Base-by-base conservation (phyloP, 2,329 filamentous ascomycete genomes). In the Capronia epimyces region DNA sequence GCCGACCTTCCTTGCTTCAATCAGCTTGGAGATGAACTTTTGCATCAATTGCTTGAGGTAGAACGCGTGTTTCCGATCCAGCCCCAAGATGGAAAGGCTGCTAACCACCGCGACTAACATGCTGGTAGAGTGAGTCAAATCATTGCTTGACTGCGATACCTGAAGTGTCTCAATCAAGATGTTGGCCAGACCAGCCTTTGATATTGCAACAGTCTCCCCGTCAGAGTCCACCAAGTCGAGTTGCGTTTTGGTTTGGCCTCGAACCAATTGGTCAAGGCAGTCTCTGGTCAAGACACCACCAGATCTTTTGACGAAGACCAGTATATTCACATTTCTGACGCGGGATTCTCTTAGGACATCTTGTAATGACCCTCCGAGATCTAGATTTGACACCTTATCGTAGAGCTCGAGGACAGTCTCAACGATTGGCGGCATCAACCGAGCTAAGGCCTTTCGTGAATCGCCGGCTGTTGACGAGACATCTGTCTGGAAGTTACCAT, bases 61-160 rank as follows among this genome's bases (percentile, higher is more conserved):
- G 71, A 97, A 86, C 3, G 87, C 89, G 68, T 94, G 95, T 70
- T 96, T 97, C 50, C 93, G 80, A 52, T 89, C 82, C 53, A 91
- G 80, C 1, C 87, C 88, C 6, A 98, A 70, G 4, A 81, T 76
- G 0, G 88, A 86, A 8, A 96, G 74, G n/a, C 94, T 82, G n/a
- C 86, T 83, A 6, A 89, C 85, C 58, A 97, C 89, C 10, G 89
- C 91, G 59, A 89, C 55, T 22, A 57, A 21, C 3, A 55, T 45
- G 39, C 43, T 49, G 13, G 52, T 57, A 13, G 50, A 41, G 25
- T 57, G 55, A 6, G 44, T 34, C 12, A 37, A 21, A 46, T 49
- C 48, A 31, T 53, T 57, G 49, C 55, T 57, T 31, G 55, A 50
- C 29, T 57, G 55, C 21, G 52, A 47, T 27, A 50, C 46, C 39